Evolutionary conservation across 805 yeast genomes (phyloP), one percentile per base, ranked within the genome.

Genomic region (Metschnikowia koreensis): DNA sequence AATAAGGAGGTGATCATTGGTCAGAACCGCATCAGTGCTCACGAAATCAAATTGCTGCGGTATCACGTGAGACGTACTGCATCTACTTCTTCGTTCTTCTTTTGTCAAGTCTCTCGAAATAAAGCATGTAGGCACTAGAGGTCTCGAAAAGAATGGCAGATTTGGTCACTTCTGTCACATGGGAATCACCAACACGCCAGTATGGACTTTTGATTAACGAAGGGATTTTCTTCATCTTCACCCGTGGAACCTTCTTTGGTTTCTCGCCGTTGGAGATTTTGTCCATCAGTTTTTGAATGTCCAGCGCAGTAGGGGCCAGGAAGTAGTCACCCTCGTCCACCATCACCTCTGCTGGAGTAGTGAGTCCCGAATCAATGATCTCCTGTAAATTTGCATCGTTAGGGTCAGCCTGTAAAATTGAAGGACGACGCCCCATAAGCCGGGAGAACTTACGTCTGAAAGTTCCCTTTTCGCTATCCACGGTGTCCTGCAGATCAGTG

Each of bases 151-250:
- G 69, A 0, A 92, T 87, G 13, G 84, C 82, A 0, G 71, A 67
- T 2, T 71, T 63, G 11, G 80, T 74, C 8, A 79, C 83, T 64
- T 91, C 97, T 38, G 81, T 69, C 4, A 88, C 82, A 31, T 71
- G 74, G 1, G 87, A 75, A 68, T 94, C 98, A 55, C 96, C 89
- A 34, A 92, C 81, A 56, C 88, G 78, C 98, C 98, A 93, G 61
- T 76, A 87, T 16, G 93, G 91, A 41, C 78, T 69, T 51, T 81
- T 82, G 3, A 75, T 62, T 15, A 81, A 73, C 15, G 84, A 76
- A 4, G 83, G 80, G 10, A 86, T 69, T 59, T 79, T 83, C 61
- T 80, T 83, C 66, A 76, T 61, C 62, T 74, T 66, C 57, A 73
- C 66, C 56, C 67, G 62, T 27, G 59, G 45, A 11, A 49, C 46